These are phyloP conservation scores for Heliamphora pulchella DNA, from an alignment of 179 eudicot genomes.

Conservation along the genomic window DNA sequence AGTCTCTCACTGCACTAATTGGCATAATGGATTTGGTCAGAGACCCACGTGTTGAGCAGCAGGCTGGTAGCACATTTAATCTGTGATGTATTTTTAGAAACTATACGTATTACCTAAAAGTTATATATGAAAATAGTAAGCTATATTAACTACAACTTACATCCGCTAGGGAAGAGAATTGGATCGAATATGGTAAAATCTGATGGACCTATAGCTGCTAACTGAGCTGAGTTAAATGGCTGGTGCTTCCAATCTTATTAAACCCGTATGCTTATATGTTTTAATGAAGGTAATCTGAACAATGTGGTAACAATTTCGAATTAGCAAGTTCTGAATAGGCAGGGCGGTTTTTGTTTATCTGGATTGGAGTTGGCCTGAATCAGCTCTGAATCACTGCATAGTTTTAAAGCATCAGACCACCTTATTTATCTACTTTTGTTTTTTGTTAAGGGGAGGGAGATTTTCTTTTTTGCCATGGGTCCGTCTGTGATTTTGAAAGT, in stretches of 20 bases:
- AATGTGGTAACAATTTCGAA: not conserved
- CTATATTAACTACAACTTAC: not conserved
- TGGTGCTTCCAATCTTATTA: not conserved
- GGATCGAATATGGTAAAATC: not conserved
- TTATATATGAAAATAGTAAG: not conserved
- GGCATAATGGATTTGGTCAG: not conserved
- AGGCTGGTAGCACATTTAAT: not conserved
- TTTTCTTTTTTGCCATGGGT: not conserved
- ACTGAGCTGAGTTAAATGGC: not conserved
- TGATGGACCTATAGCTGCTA: not conserved
- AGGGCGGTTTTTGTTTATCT: not conserved
- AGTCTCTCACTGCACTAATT: not conserved
- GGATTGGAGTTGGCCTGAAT: not conserved
- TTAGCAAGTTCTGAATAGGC: not conserved
- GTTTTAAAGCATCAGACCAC: not conserved
- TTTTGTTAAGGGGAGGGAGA: too few relatives aligned
- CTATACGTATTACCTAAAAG: not conserved
- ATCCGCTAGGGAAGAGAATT: not conserved
- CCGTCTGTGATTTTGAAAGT: not conserved
- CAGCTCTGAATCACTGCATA: not conserved
- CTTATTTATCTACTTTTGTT: not conserved
- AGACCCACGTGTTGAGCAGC: conserved; percentile 2
- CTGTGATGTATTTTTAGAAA: not conserved
- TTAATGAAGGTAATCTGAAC: not conserved
- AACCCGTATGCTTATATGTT: not conserved